These are phyloP conservation scores for Davidsoniella virescens DNA, from an alignment of 2,329 filamentous ascomycete species.

Conservation along the genomic window DNA sequence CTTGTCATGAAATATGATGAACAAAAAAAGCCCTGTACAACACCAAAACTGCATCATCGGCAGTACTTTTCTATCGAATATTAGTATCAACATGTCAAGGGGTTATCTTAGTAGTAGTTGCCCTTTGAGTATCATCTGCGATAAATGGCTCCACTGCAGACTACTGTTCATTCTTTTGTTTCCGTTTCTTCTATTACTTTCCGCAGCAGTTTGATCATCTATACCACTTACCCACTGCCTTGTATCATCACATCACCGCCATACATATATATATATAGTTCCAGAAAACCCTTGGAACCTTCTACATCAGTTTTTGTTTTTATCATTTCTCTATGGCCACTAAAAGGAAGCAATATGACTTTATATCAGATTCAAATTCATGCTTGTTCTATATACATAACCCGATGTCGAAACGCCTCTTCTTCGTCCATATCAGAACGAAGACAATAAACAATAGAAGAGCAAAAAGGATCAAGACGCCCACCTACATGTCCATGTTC, in stretches of 20 bases:
- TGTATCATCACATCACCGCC: neutral
- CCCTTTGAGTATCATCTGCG: no score
- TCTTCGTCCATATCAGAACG: neutral
- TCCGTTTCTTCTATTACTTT: no score
- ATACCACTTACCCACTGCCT: no score
- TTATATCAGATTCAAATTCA: constrained; percentile 6
- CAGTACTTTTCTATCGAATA: no score
- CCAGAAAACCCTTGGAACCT: neutral
- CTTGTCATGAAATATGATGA: no score
- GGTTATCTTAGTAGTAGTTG: no score
- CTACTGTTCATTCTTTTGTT: no score
- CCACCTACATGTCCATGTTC: constrained; percentile 6
- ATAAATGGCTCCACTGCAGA: no score
- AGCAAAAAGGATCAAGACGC: constrained; percentile 5
- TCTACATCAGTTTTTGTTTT: neutral
- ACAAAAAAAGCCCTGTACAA: no score
- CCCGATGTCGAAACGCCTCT: constrained; percentile 10
- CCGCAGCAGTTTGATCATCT: no score
- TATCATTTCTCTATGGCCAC: neutral
- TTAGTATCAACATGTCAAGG: no score
- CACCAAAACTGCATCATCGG: no score
- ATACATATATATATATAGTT: neutral
- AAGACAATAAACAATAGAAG: neutral
- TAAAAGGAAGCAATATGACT: neutral
- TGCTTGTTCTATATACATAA: constrained; percentile 12